Evolutionary conservation across 805 yeast species (phyloP), one percentile per base, ranked within the genome.

Genomic region (Saccharomycopsis capsularis): DNA sequence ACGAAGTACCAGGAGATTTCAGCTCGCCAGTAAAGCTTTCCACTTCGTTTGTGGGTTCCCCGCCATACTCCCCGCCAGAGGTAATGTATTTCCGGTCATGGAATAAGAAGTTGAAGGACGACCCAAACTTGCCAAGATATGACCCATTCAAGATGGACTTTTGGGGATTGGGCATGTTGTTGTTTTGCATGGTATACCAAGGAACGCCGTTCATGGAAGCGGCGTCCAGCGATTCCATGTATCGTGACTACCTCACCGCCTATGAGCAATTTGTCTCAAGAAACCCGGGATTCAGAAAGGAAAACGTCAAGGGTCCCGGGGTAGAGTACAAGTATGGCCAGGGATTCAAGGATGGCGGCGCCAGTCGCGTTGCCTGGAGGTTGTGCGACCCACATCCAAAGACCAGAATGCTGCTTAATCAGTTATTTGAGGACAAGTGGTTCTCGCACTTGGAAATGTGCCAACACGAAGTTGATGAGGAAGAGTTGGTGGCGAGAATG

Each of bases 1-100:
- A 79, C 61, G 73, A 65, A 45, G 68, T 62, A 19, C 76, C 75
- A 1, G 73, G 75, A 1, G 76, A 83, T 62, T 65, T 74, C 19
- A 56, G 62, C 0, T 69, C 78, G 22, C 73, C 56, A 4, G 43
- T 66, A 6, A 66, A 61, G 41, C 39, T 56, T 27, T 64, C 67
- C 35, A 67, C 73, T 38, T 67, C 78, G 1, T 74, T 75, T 61
- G 82, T 83, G 39, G 93, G 95, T 1, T 82, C 90, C 1, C 87
- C 93, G 3, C 93, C 93, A 1, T 85, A 82, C 62, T 77, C 82
- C 11, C 79, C 91, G 3, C 93, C 95, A 1, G 93, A 85, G 63
- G 85, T 83, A 15, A 74, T 79, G 75, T 61, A 66, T 24, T 67
- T 76, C 54, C 71, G 69, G 51, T 74, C 67, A 35, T 64, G 53